Evolutionary conservation across 2,329 filamentous ascomycete genomes (phyloP), one percentile per base, ranked within the genome.

Genomic region (Hypoxylon rubiginosum): DNA sequence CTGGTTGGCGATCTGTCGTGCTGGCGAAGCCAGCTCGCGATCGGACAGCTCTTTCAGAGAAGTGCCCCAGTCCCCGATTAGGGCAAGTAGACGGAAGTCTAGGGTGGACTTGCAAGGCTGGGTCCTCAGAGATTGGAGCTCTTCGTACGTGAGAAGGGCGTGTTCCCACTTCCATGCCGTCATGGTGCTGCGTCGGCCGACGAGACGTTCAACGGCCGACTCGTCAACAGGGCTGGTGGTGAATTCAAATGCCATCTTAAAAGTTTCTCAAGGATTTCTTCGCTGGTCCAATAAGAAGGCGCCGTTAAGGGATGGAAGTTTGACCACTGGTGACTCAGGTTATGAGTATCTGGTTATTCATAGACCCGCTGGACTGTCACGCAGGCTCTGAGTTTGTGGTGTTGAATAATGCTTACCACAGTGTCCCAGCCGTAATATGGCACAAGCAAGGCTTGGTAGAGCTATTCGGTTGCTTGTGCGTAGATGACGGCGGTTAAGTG

Each of bases 21-120:
- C 11, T 2, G 41, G 34, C 7, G 19, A n/a, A 2, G 15, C 24
- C 4, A 50, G 15, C 43, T 66, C 63, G 5, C 24, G 4, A 46
- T 17, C 4, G 24, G 13, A 24, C 5, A 66, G 30, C 21, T 8
- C 4, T 4, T 13, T 2, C 4, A 66, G 41, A 1, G 17, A 10
- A 1, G 32, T 26, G 6, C 45, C 11, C 63, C 63, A 66, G 21
- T 66, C 63, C 19, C 28, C 30, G 3, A 53, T 24, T 8, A 62
- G 17, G 17, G 17, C 4, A n/a, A 62, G 19, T 6, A 66, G 34
- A 4, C 19, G 49, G 13, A 10, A 2, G 19, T 66, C 62, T 21
- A 50, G 3, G 17, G 9, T 1, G 15, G 11, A 19, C 5, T 36
- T 17, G 45, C 45, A 59, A 5, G 62, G 54, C 19, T 1, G 1